These are phyloP conservation scores for Purshia tridentata DNA, from an alignment of 306 rosid genomes.

Conservation along the genomic window DNA sequence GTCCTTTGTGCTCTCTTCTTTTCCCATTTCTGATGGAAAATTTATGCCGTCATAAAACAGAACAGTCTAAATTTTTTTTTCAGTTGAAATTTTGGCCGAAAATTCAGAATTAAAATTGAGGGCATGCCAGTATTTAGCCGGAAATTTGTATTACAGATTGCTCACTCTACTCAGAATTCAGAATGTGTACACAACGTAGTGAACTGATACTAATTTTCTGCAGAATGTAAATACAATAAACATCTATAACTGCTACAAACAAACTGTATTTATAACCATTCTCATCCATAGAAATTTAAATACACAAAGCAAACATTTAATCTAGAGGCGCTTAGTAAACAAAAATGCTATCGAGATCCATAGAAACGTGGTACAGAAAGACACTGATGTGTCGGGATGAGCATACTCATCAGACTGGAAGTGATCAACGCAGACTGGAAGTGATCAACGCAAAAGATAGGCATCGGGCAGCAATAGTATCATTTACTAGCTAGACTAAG, in stretches of 20 bases:
- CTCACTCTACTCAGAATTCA: no score
- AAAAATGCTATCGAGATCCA: conserved; percentile 13
- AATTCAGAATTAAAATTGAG: not conserved
- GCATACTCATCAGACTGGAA: not conserved
- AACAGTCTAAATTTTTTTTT: not conserved
- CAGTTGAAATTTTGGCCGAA: not conserved
- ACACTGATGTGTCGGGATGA: not conserved
- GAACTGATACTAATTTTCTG: not conserved
- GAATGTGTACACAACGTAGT: not conserved
- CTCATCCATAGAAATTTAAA: not conserved
- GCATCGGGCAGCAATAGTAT: conserved; percentile 21
- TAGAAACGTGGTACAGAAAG: not conserved
- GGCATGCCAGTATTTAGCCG: not conserved
- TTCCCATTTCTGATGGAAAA: not conserved
- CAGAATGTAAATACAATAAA: not conserved
- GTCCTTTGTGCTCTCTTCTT: not conserved
- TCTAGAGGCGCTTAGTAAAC: not conserved
- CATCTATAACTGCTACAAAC: not conserved
- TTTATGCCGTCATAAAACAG: not conserved
- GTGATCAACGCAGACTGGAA: not conserved
- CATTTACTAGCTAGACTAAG: not conserved
- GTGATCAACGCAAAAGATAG: not conserved
- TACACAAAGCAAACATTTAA: not conserved
- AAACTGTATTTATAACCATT: not conserved
- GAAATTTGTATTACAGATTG: no score